Base-by-base conservation (phyloP, 768 basidiomycete species). In the Leccinum boreale region DNA sequence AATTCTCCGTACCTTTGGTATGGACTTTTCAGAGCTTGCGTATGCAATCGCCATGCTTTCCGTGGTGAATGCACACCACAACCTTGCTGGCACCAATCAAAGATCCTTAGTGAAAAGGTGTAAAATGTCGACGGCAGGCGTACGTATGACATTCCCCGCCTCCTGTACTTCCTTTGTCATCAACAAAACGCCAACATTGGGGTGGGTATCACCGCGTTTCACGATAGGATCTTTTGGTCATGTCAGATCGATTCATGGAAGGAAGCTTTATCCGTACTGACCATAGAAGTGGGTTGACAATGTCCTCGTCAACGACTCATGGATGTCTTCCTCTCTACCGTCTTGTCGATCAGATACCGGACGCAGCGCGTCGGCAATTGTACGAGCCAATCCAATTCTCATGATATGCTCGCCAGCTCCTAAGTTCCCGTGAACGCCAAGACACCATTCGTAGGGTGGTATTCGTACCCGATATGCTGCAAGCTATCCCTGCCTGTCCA, bases 1-100 rank as follows among this genome's bases (percentile, higher is more conserved):
- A 55, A 6, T 33, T 23, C 47, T 31, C 14, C 60, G 36, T 70
- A 87, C 91, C 79, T 84, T 85, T 24, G 86, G 83, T 62, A 77
- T 81, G 17, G 78, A 76, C 53, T 78, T 72, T 39, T 55, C 58
- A 33, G 83, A 78, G 17, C 86, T 84, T 17, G 81, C 82, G 63
- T 86, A 90, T 29, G 81, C 89, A 54, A 92, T 76, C 0, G 90
- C 88, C 89, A 93, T 91, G 68, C 87, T 89, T 19, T 83, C 77
- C 24, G 91, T 86, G 7, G 91, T 92, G 72, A 92, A 93, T 42
- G 84, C 89, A 66, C 90, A 92, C 88, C 89, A 92, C 36, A 92
- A 71, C 33, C 88, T 83, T 29, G 80, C 90, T 89, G 47, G 26
- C 9, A 33, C 50, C 31, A 5, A 26, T 44, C 10, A 59, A 29